A percentile compares a stretch with the other conserved stretches of the same genome.
These are phyloP conservation scores for Phytopythium delawarense DNA, from an alignment of 352 stramenopile species.

Conservation along the genomic window DNA sequence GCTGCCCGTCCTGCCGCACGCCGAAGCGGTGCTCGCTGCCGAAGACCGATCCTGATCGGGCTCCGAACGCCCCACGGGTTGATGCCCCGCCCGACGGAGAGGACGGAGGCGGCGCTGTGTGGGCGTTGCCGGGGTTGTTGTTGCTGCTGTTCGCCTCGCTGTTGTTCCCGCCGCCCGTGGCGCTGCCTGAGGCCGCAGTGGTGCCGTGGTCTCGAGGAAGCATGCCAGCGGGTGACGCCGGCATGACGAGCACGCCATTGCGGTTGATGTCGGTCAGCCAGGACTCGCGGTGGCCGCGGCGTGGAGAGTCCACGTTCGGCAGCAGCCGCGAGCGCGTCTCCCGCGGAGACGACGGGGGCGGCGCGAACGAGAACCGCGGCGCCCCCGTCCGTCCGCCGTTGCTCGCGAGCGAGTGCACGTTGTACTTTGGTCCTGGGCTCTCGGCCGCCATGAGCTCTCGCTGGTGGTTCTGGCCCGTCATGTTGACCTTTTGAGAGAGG, in stretches of 20 bases:
- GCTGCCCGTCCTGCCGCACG: slow-evolving; percentile 29
- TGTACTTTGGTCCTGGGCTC: slow-evolving; percentile 84
- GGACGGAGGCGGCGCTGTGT: neutral
- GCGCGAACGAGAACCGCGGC: slow-evolving; percentile 64
- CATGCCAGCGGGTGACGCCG: slow-evolving; percentile 25
- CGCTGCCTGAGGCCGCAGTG: slow-evolving; percentile 6
- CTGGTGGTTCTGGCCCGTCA: slow-evolving; percentile 58
- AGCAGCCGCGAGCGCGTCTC: slow-evolving; percentile 34
- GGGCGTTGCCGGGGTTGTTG: slow-evolving; percentile 15
- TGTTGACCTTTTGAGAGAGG: slow-evolving; percentile 78
- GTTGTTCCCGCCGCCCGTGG: neutral
- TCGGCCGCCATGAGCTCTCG: slow-evolving; percentile 71
- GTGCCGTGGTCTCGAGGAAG: slow-evolving; percentile 13
- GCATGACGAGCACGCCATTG: slow-evolving; percentile 78
- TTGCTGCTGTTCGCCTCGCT: slow-evolving; percentile 10
- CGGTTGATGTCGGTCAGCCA: slow-evolving; percentile 81
- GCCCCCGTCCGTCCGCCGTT: slow-evolving; percentile 52
- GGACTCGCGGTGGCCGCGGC: slow-evolving; percentile 61
- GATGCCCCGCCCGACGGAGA: neutral
- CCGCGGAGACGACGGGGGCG: slow-evolving; percentile 26
- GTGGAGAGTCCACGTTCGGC: slow-evolving; percentile 47
- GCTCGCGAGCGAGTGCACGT: slow-evolving; percentile 46
- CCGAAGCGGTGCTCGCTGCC: slow-evolving; percentile 77
- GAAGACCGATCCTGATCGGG: slow-evolving; percentile 49
- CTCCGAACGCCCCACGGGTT: slow-evolving; percentile 7